These are phyloP conservation scores for Pleurotus salmoneostramineus DNA, from an alignment of 768 basidiomycete genomes.

Conservation along the genomic window DNA sequence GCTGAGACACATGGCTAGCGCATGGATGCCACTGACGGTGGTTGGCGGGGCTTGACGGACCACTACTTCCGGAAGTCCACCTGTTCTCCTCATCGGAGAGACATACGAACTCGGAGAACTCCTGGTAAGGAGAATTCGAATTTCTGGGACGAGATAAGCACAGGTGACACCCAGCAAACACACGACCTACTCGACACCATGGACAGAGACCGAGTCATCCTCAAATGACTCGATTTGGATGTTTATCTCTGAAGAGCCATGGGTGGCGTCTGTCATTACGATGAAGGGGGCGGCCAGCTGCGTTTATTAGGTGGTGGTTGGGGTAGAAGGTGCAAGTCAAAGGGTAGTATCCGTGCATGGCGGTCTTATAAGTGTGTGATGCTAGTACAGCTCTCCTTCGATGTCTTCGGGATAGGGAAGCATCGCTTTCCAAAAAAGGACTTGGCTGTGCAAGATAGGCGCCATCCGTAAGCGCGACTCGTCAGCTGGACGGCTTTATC, in stretches of 20 bases:
- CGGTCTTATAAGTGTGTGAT: background rate
- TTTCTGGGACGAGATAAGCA: too few species aligned
- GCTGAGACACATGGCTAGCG: background rate
- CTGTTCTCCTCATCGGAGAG: background rate
- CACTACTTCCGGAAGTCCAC: slow-evolving; percentile 1
- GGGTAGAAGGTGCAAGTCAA: background rate
- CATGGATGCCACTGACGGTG: background rate
- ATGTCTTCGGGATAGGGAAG: background rate
- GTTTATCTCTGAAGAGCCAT: background rate
- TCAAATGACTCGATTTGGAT: background rate
- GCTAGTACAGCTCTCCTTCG: background rate
- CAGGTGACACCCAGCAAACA: too few species aligned
- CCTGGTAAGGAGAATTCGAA: background rate
- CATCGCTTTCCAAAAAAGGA: background rate
- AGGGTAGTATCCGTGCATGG: background rate
- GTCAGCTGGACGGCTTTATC: background rate
- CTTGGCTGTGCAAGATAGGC: background rate
- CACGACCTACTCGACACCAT: background rate
- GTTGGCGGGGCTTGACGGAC: background rate
- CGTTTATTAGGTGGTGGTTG: background rate
- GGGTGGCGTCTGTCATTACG: background rate
- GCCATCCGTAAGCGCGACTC: background rate
- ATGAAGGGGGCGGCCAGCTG: background rate
- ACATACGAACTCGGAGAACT: background rate
- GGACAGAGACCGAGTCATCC: background rate